Conservation (phyloP, 768 basidiomycete genomes). For the Cystobasidium onofrii region DNA sequence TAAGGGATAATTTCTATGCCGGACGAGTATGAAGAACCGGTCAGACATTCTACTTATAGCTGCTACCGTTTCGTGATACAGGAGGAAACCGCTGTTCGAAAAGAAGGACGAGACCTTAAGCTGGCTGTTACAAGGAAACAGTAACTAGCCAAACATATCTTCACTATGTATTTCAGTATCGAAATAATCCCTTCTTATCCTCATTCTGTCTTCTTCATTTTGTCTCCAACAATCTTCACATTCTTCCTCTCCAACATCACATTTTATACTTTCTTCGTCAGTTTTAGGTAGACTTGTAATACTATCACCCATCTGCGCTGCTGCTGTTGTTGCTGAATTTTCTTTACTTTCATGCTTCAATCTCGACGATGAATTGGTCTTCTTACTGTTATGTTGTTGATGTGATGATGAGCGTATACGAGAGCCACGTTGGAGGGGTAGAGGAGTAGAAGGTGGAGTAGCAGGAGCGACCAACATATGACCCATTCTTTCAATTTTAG, state of each 20-base stretch:
- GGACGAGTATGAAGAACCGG: too few species aligned
- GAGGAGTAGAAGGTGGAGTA: constrained; percentile 29
- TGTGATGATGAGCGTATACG: neutral
- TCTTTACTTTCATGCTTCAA: neutral
- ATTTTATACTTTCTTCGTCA: constrained; percentile 6
- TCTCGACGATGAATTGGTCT: neutral
- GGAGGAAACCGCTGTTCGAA: too few species aligned
- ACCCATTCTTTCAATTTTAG: constrained; percentile 95
- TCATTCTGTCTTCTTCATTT: neutral
- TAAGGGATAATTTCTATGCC: too few species aligned
- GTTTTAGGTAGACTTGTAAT: neutral
- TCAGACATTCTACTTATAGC: too few species aligned
- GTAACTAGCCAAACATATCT: constrained; percentile 5
- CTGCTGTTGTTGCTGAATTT: neutral
- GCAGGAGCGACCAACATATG: constrained; percentile 62
- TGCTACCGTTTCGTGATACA: too few species aligned
- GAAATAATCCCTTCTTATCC: neutral
- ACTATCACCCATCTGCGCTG: neutral
- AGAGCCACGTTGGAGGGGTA: neutral
- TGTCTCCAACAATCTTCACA: constrained; percentile 1
- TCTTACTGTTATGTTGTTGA: neutral
- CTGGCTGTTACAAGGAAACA: too few species aligned
- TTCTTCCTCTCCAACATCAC: neutral
- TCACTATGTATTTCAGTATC: neutral
- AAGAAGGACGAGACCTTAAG: too few species aligned